Base-by-base conservation (phyloP, 2,329 filamentous ascomycete species). In the Bipolaris oryzae region DNA sequence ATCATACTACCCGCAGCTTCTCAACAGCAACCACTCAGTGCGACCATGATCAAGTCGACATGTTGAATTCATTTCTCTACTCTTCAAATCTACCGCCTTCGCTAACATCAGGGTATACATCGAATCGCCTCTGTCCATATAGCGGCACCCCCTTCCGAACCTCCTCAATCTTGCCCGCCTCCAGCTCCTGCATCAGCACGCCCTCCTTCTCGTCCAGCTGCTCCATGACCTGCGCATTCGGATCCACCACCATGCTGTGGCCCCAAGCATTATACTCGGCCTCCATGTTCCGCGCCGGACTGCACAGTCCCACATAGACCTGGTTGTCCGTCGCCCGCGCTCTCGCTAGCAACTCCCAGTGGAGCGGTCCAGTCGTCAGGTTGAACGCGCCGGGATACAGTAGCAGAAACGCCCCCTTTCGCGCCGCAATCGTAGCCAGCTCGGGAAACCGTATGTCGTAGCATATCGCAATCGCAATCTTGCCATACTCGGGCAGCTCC, bases 321-420 rank as follows among this genome's bases (percentile, higher is more conserved):
- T 99, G 92, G 74, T 98, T 98, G 73, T 99, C 94, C 67, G 96
- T 84, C 5, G 94, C 95, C 60, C 95, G 83, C 13, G 90, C 92
- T 63, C 91, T 85, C 1, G 88, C 94, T 69, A 90, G 85, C 64
- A 99, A 79, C 55, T 87, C 84, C 95, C 95, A 99, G 78, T 99
- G 95, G 75, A 98, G 78, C 5, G 90, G 89, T 0, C 95, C 95
- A 0, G 95, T 99, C 0, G 92, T 96, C 58, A 90, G 82, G 78
- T 98, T 99, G 83, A 99, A 99, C 1, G 95, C 95, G n/a, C 92
- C 95, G 0, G 95, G 95, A 77, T 97, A 98, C 16, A 98, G 75
- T 51, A 98, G 85, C 43, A 91, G 83, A 76, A 99, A 99, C 55
- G 87, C 89, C n/a, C 89, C 92, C 64, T 87, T 87, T 31, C 95